Evolutionary conservation across 176 grass and related monocot genomes (phyloP).

Genomic region (Avena insularis): DNA sequence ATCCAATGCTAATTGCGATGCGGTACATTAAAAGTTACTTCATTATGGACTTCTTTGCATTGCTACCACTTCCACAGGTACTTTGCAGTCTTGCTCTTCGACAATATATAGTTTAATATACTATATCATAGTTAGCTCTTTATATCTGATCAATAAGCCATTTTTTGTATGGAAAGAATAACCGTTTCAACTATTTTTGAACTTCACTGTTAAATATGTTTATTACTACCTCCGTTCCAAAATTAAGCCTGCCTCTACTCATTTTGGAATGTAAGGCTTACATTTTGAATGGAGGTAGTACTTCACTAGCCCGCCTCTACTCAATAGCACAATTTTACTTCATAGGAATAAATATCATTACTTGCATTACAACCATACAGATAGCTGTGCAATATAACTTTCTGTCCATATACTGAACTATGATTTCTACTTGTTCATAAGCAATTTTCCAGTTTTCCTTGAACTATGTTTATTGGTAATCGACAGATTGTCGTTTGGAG

Average conservation of each 20-base stretch:
- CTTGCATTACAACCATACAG: conserved; percentile 34
- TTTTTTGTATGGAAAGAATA: neutral
- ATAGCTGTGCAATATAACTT: neutral
- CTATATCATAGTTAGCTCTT: neutral
- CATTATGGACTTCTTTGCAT: conserved; percentile 68
- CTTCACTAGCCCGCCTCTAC: neutral
- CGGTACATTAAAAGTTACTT: conserved; percentile 81
- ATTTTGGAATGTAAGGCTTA: too few species aligned
- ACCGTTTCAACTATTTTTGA: neutral
- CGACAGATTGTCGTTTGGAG: conserved; percentile 89
- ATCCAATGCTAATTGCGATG: conserved; percentile 68
- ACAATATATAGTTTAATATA: neutral
- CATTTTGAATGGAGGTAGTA: too few species aligned
- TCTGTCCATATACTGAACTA: neutral
- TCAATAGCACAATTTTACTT: neutral
- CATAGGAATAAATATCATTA: conserved; percentile 2
- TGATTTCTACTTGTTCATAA: conserved; percentile 3
- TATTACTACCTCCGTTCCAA: neutral
- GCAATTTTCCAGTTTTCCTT: neutral
- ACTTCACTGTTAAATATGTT: neutral
- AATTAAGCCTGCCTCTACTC: too few species aligned
- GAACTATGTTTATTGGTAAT: conserved; percentile 41
- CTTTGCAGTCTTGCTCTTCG: neutral
- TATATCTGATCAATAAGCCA: neutral
- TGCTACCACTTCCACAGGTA: conserved; percentile 96